Conservation (phyloP, 352 stramenopile genomes). For the Pythium dissimile region DNA sequence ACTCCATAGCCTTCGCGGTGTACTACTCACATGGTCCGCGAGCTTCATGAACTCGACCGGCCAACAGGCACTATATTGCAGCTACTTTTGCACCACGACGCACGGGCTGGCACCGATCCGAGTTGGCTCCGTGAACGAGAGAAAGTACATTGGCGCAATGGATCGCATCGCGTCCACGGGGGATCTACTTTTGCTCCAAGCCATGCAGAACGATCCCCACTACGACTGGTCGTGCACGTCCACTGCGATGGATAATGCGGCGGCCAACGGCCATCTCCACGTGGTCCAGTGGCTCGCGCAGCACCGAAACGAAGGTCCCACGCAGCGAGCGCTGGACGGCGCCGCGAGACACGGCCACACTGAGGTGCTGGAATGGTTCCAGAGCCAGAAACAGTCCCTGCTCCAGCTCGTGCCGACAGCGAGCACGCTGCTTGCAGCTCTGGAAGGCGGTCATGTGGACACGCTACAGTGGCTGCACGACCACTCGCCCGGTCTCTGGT, state of each 20-base stretch:
- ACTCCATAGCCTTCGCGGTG: neutral
- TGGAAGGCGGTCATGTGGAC: constrained; percentile 11
- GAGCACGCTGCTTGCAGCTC: neutral
- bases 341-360: constrained; percentile 29
- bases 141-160: neutral
- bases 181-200: constrained; percentile 25
- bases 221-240: constrained; percentile 23
- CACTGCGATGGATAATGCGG: constrained; percentile 36
- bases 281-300: constrained; percentile 35
- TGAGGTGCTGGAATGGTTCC: constrained; percentile 23
- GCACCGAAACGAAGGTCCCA: constrained; percentile 30
- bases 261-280: constrained; percentile 28
- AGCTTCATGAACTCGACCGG: neutral
- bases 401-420: neutral
- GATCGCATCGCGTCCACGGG: constrained; percentile 26
- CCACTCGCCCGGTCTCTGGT: neutral
- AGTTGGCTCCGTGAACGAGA: neutral
- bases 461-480: constrained; percentile 1
- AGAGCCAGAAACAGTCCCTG: no score
- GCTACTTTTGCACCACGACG: neutral
- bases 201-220: constrained; percentile 24
- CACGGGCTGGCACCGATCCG: neutral
- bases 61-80: neutral
- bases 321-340: constrained; percentile 26
- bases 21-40: neutral